A percentile compares a stretch with the other conserved stretches of the same genome.
phyloP scores from a whole-genome alignment of 371 early-diverging fungal species.

The Apophysomyces variabilis region DNA sequence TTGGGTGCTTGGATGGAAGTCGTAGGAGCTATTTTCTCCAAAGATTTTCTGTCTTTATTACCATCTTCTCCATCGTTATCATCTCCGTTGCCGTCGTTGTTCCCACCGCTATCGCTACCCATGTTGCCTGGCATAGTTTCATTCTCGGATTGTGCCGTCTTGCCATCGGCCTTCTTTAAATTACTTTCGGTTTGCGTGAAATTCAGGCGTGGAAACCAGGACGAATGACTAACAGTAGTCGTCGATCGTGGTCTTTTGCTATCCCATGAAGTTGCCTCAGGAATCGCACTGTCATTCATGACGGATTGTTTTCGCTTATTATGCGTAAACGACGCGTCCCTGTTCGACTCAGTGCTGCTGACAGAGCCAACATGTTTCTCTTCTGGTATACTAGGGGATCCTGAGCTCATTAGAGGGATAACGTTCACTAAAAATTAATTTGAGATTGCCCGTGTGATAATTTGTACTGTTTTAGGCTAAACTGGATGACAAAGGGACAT shows the following conservation, averaged over 20 bases:
- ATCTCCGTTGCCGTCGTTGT: not conserved
- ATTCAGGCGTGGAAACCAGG: slow-evolving; percentile 20
- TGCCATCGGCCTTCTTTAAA: slow-evolving; percentile 1
- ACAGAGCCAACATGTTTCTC: not conserved
- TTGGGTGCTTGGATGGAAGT: not conserved
- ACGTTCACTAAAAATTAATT: not conserved
- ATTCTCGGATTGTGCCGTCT: not conserved
- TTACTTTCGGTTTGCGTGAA: slow-evolving; percentile 8
- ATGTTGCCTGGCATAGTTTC: not conserved
- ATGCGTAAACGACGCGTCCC: not conserved
- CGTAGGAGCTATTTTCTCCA: not conserved
- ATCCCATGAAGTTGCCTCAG: not conserved
- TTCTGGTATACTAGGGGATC: not conserved
- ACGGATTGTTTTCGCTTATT: not conserved
- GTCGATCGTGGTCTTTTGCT: slow-evolving; percentile 16
- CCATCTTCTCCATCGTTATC: slow-evolving; percentile 3
- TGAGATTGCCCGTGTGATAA: not conserved
- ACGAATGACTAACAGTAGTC: slow-evolving; percentile 17
- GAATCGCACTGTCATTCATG: not conserved
- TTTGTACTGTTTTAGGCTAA: slow-evolving; percentile 6
- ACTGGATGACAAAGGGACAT: slow-evolving; percentile 1
- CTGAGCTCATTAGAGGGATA: not conserved
- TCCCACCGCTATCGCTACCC: not conserved
- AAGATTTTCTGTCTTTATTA: not conserved
- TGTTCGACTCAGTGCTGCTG: not conserved